Evolutionary conservation across 1,284 basidiomycete species (phyloP).

Genomic region (Papiliotrema terrestris): DNA sequence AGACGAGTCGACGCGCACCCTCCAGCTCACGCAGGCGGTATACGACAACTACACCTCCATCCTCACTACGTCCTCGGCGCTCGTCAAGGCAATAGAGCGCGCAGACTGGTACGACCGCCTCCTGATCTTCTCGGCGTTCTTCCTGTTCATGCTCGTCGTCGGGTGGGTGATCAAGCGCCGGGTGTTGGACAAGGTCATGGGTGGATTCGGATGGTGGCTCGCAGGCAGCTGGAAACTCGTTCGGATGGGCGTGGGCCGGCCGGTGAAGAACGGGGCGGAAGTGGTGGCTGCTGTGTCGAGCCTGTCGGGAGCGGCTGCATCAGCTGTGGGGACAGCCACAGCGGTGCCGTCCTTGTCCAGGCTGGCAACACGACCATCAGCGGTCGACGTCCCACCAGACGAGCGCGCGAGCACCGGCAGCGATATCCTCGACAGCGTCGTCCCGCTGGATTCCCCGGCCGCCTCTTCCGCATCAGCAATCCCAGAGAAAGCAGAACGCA

Average conservation of each 20-base stretch:
- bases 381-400: no score
- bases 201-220: slow-evolving; percentile 46
- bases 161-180: slow-evolving; percentile 82
- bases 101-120: slow-evolving; percentile 89
- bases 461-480: background rate
- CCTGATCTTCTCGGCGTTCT: slow-evolving; percentile 69
- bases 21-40: slow-evolving; percentile 68
- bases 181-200: slow-evolving; percentile 60
- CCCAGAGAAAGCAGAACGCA: background rate
- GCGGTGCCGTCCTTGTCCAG: no score
- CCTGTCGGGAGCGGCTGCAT: no score
- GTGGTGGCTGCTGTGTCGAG: no score
- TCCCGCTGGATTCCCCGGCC: background rate
- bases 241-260: slow-evolving; percentile 24
- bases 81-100: slow-evolving; percentile 79
- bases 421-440: background rate
- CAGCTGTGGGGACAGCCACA: no score
- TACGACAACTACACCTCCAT: slow-evolving; percentile 73
- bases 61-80: slow-evolving; percentile 71
- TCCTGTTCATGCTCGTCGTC: slow-evolving; percentile 78
- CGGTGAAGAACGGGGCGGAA: background rate
- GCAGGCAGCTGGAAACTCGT: slow-evolving; percentile 37
- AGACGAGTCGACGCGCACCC: slow-evolving; percentile 75
- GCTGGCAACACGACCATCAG: no score
- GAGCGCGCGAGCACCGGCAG: no score